Evolutionary conservation across 768 basidiomycete genomes (phyloP).

Genomic region (Auriscalpium vulgare): DNA sequence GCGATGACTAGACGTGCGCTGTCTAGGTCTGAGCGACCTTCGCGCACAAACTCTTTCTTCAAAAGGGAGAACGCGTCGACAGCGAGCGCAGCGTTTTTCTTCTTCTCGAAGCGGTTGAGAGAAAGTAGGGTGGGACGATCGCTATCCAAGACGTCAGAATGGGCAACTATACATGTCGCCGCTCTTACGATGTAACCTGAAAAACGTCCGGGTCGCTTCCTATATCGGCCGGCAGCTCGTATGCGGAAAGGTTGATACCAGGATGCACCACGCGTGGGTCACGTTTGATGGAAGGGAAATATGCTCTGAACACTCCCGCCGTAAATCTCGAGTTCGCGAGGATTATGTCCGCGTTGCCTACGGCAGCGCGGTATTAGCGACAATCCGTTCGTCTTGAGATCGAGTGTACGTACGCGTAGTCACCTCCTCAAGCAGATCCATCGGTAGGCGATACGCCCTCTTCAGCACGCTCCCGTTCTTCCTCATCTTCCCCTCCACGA

Average conservation of each 20-base stretch:
- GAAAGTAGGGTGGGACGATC: constrained; percentile 72
- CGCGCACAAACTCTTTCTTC: constrained; percentile 20
- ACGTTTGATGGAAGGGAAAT: constrained; percentile 61
- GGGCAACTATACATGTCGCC: not conserved
- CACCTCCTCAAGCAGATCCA: constrained; percentile 84
- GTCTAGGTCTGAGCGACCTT: constrained; percentile 14
- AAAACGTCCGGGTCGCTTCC: constrained; percentile 40
- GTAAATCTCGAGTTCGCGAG: constrained; percentile 92
- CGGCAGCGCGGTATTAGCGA: not conserved
- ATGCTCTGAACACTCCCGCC: constrained; percentile 63
- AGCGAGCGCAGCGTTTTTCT: constrained; percentile 86
- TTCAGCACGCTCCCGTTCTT: constrained; percentile 49
- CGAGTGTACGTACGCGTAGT: constrained; percentile 63
- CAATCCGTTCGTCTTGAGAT: not conserved
- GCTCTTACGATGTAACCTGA: constrained; percentile 50
- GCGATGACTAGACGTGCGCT: constrained; percentile 69
- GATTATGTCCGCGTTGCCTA: constrained; percentile 85
- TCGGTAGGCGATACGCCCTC: constrained; percentile 73
- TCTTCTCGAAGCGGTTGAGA: constrained; percentile 90
- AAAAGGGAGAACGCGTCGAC: constrained; percentile 67
- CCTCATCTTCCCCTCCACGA: constrained; percentile 42
- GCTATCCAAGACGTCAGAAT: constrained; percentile 25
- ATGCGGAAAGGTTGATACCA: constrained; percentile 79
- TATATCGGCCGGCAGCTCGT: constrained; percentile 37
- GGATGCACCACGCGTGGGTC: constrained; percentile 86